Base-by-base conservation (phyloP, 768 basidiomycete genomes). In the Mycena albidolilacea region DNA sequence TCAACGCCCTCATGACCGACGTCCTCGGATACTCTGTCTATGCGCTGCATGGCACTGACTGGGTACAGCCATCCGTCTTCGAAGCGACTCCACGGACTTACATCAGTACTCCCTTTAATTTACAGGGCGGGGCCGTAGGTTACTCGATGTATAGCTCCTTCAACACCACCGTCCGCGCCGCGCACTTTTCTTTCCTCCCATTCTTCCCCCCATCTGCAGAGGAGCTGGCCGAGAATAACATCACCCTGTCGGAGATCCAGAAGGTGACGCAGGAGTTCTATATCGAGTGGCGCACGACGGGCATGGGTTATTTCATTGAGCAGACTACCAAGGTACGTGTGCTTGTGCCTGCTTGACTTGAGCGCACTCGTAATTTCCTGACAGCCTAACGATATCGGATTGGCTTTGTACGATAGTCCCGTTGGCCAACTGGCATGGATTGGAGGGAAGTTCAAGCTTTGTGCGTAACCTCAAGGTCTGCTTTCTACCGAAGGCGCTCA, bases 1-100 rank as follows among this genome's bases (percentile, higher is more conserved):
- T 74, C 65, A 77, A 81, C 60, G 77, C 71, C 5, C 76, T 81
- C 52, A 78, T 81, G 79, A 76, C 70, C 19, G 74, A 78, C 23
- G 76, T 80, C 6, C 70, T 81, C 0, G 77, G 76, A 14, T 81
- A 80, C 62, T 60, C 69, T 39, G 54, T 64, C 38, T 81, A 78
- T 41, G 75, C 74, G 41, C 67, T 75, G 14, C 71, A 78, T 46
- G 78, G 75, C 0, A 76, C 76, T 15, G 80, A 81, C 61, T 78
- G 76, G 76, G 80, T 77, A 39, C 30, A 30, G 37, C 50, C 6
- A 21, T 30, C 12, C 7, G 5, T 58, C 37, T 12, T 39, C 19
- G 17, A 50, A 50, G 19, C 58, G 7, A 7, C 23, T 9, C 15
- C 10, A 21, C 2, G 35, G 14, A 54, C 52, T 21, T 11, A 50